A percentile compares a stretch with the other conserved stretches of the same genome.
phyloP scores from a whole-genome alignment of 1,284 basidiomycete genomes.

The Cutaneotrichosporon sp. region DNA sequence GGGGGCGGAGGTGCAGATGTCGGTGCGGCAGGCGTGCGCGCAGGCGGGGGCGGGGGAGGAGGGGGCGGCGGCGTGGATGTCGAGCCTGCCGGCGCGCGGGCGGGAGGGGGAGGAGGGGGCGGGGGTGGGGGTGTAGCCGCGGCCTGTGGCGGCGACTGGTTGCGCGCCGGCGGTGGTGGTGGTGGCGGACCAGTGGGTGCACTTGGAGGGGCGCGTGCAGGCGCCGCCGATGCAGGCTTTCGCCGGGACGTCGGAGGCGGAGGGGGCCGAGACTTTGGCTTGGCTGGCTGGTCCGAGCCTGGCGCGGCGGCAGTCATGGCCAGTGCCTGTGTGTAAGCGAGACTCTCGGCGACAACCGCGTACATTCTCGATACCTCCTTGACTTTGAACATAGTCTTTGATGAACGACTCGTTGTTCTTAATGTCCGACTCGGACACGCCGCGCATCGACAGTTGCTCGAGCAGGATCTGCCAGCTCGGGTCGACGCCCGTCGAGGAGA shows the following conservation, averaged over 20 bases:
- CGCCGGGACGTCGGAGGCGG: slow-evolving; percentile 45
- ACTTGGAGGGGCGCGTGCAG: slow-evolving; percentile 46
- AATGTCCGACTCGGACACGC: slow-evolving; percentile 62
- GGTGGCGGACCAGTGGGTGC: slow-evolving; percentile 56
- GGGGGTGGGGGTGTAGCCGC: slow-evolving; percentile 33
- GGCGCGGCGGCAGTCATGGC: slow-evolving; percentile 1
- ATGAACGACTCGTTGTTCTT: slow-evolving; percentile 82
- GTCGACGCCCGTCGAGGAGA: slow-evolving; percentile 83
- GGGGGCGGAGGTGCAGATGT: slow-evolving; percentile 30
- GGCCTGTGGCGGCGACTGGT: slow-evolving; percentile 18
- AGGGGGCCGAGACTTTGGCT: slow-evolving; percentile 17
- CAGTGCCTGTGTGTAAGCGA: slow-evolving; percentile 5
- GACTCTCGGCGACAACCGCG: background rate
- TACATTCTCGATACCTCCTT: slow-evolving; percentile 47
- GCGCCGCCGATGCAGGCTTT: slow-evolving; percentile 49
- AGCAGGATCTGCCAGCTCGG: slow-evolving; percentile 82
- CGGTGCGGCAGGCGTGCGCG: slow-evolving; percentile 26
- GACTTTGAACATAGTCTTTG: slow-evolving; percentile 68
- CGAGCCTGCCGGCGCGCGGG: slow-evolving; percentile 34
- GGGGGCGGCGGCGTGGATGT: slow-evolving; percentile 34
- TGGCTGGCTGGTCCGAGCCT: background rate
- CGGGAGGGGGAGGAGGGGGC: slow-evolving; percentile 38
- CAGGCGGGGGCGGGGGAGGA: slow-evolving; percentile 12
- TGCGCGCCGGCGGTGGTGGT: slow-evolving; percentile 23
- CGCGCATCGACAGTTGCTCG: slow-evolving; percentile 63